These are phyloP conservation scores for Verticillium klebahnii DNA, from an alignment of 2,329 filamentous ascomycete genomes.

Conservation along the genomic window DNA sequence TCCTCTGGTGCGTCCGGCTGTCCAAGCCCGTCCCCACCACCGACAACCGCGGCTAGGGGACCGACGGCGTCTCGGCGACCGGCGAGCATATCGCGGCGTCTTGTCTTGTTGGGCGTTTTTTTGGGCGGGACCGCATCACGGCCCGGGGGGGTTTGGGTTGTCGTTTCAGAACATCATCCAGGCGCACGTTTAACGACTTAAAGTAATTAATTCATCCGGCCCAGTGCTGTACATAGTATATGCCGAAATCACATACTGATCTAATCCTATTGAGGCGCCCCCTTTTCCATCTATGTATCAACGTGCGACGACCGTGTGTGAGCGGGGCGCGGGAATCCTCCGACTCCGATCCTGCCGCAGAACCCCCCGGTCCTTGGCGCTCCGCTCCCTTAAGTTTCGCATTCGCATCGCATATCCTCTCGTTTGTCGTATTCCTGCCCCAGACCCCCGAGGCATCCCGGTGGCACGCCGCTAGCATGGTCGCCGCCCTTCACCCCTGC, in stretches of 20 bases:
- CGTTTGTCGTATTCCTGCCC: background rate
- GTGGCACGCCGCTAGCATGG: background rate
- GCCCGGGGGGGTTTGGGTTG: background rate
- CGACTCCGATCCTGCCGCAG: background rate
- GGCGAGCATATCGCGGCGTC: background rate
- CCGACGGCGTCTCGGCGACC: background rate
- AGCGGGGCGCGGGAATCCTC: background rate
- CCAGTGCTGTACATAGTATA: background rate
- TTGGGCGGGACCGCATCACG: background rate
- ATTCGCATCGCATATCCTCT: background rate
- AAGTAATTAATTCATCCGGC: background rate
- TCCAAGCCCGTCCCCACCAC: conserved; percentile 58
- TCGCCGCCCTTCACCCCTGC: conserved; percentile 18
- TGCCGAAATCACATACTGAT: background rate
- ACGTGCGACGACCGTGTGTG: too few relatives aligned
- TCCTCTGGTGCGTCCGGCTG: conserved; percentile 56
- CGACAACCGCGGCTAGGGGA: conserved; percentile 12
- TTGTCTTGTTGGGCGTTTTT: background rate
- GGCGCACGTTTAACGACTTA: background rate
- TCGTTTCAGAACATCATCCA: background rate
- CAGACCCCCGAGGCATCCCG: background rate
- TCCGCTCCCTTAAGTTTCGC: background rate
- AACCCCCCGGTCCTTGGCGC: too few relatives aligned
- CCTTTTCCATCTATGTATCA: too few relatives aligned
- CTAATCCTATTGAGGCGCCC: too few relatives aligned